Evolutionary conservation across 768 basidiomycete species (phyloP).

Genomic region (Coprinopsis strossmayeri): DNA sequence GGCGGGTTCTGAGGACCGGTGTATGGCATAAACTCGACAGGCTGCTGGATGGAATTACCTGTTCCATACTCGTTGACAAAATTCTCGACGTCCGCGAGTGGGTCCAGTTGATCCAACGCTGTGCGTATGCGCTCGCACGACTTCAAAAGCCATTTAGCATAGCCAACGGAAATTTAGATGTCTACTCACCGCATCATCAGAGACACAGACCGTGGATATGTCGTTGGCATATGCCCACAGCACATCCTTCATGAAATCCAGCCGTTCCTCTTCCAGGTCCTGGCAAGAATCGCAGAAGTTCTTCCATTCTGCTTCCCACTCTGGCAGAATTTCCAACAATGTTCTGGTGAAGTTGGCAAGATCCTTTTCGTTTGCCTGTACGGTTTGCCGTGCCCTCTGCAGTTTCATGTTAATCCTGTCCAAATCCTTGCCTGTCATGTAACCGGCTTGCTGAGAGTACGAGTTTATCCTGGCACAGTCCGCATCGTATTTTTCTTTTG

Average conservation of each 20-base stretch:
- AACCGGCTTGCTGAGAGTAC: slow-evolving; percentile 78
- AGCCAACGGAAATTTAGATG: slow-evolving; percentile 4
- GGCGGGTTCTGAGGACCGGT: slow-evolving; percentile 24
- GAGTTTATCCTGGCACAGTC: slow-evolving; percentile 88
- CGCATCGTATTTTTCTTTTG: slow-evolving; percentile 83
- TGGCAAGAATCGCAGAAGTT: slow-evolving; percentile 93
- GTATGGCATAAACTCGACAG: slow-evolving; percentile 70
- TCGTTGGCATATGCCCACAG: slow-evolving; percentile 95
- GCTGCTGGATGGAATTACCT: slow-evolving; percentile 73
- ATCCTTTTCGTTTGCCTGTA: slow-evolving; percentile 87
- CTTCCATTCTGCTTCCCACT: slow-evolving; percentile 95
- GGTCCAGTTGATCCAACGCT: slow-evolving; percentile 80
- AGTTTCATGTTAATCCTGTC: slow-evolving; percentile 82
- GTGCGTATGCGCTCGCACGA: slow-evolving; percentile 87
- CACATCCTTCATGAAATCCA: slow-evolving; percentile 91
- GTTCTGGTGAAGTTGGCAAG: slow-evolving; percentile 75
- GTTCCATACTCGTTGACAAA: slow-evolving; percentile 89
- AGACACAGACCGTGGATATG: slow-evolving; percentile 90
- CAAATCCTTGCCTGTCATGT: slow-evolving; percentile 83
- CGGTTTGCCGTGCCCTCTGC: slow-evolving; percentile 78
- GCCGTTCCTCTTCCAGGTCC: slow-evolving; percentile 91
- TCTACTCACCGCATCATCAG: slow-evolving; percentile 79
- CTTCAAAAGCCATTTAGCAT: slow-evolving; percentile 31
- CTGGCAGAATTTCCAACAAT: slow-evolving; percentile 62
- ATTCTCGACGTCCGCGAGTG: slow-evolving; percentile 74